These are phyloP conservation scores for Verticillium longisporum DNA, from an alignment of 2,329 filamentous ascomycete species.

Conservation along the genomic window DNA sequence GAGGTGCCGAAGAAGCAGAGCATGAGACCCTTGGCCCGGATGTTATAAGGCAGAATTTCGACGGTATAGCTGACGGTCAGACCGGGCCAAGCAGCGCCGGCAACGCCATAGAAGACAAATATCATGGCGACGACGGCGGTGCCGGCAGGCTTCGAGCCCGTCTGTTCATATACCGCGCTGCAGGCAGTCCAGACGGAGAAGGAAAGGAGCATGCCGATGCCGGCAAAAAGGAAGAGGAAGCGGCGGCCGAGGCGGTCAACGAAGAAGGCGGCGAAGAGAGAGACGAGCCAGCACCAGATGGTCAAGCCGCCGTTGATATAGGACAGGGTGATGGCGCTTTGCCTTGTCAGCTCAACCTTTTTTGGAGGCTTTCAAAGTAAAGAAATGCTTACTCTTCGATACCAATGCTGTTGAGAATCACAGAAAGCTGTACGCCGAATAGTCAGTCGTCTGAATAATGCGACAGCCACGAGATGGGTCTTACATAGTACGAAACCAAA, in stretches of 20 bases:
- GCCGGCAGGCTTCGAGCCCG: conserved; percentile 24
- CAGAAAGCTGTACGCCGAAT: neutral
- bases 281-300: conserved; percentile 44
- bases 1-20: conserved; percentile 51
- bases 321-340: neutral
- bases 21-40: conserved; percentile 46
- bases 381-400: conserved; percentile 44
- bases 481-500: conserved; percentile 52
- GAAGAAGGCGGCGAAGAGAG: conserved; percentile 41
- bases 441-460: neutral
- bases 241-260: conserved; percentile 50
- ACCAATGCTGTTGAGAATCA: conserved; percentile 24
- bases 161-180: conserved; percentile 36
- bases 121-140: conserved; percentile 36
- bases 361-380: conserved; percentile 35
- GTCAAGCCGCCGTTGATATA: conserved; percentile 37
- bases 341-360: conserved; percentile 6
- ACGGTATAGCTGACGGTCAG: conserved; percentile 47
- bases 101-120: conserved; percentile 34
- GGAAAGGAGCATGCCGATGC: conserved; percentile 36
- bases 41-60: conserved; percentile 43
- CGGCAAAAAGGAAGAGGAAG: conserved; percentile 44
- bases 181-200: conserved; percentile 44
- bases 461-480: conserved; percentile 16
- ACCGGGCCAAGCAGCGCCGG: conserved; percentile 50